Base-by-base conservation (phyloP, 2,329 filamentous ascomycete genomes). In the Pseudogymnoascus sp. region DNA sequence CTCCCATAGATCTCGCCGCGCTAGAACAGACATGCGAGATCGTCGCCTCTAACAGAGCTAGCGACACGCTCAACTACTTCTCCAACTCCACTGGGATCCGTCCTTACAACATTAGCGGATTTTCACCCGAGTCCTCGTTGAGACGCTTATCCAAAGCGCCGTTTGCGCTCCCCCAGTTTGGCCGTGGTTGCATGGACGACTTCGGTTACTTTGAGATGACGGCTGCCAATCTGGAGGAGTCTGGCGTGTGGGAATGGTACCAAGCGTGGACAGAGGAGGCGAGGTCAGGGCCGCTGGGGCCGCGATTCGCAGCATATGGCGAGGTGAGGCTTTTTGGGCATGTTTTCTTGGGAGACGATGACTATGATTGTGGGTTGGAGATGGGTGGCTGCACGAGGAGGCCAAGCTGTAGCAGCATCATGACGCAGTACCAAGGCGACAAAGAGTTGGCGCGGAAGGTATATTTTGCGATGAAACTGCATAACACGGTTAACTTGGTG, bases 381-480 rank as follows among this genome's bases (percentile, higher is more conserved):
- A 39, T 39, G 36, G 59, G 59, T 12, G 59, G 59, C 1, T 61
- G 59, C 36, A 39, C 59, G 14, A 61, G 59, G 39, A n/a, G 59
- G 12, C 59, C 59, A 16, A 61, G 59, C 34, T 61, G 59, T n/a
- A 11, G n/a, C 10, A 42, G 23, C 23, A 61, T 61, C 18, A 26
- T 61, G 34, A 39, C n/a, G 21, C 59, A 39, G 18, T 61, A 40
- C n/a, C 31, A 11, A 14, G 39, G n/a, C 34, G 18, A 61, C n/a
- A 61, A 7, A 26, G 59, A 61, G n/a, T 42, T 39, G 26, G 59
- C 59, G n/a, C 34, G 59, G 59, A 61, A 42, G n/a, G 59, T 61
- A 11, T 61, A 61, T 61, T 61, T 61, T 26, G 59, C 40, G 59
- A 61, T 42, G 36, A 42, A 61, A 42, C 11, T 61, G 34, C 59